Conservation (phyloP, 1,284 basidiomycete genomes). For the Serendipita sp. region DNA sequence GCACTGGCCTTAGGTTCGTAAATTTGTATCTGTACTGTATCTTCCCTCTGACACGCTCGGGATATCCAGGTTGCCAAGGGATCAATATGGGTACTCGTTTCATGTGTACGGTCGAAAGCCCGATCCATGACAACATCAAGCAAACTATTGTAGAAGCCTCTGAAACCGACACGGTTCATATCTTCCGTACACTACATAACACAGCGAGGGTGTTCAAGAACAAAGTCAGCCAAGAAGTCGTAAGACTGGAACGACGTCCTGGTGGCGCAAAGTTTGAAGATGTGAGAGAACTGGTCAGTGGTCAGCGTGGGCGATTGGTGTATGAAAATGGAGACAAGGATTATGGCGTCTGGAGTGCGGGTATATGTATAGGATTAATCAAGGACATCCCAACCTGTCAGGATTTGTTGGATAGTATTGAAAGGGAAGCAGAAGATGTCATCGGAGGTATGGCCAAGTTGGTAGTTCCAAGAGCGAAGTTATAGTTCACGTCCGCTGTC, state of each 20-base stretch:
- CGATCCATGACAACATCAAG: slow-evolving; percentile 86
- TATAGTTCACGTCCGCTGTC: slow-evolving; percentile 22
- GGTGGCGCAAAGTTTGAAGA: slow-evolving; percentile 85
- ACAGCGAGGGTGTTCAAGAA: slow-evolving; percentile 87
- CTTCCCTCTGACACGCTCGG: background rate
- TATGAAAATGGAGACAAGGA: slow-evolving; percentile 80
- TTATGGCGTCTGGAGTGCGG: slow-evolving; percentile 77
- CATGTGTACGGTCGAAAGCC: slow-evolving; percentile 31
- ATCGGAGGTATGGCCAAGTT: slow-evolving; percentile 39
- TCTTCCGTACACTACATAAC: slow-evolving; percentile 78
- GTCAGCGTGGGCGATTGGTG: slow-evolving; percentile 59
- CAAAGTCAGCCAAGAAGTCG: slow-evolving; percentile 66
- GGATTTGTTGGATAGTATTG: slow-evolving; percentile 56
- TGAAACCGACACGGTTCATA: slow-evolving; percentile 76
- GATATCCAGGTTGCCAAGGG: slow-evolving; percentile 31
- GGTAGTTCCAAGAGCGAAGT: slow-evolving; percentile 28
- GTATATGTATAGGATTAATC: slow-evolving; percentile 71
- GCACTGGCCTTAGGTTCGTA: slow-evolving; percentile 72
- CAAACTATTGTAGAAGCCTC: slow-evolving; percentile 71
- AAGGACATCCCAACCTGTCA: slow-evolving; percentile 78
- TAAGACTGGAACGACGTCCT: slow-evolving; percentile 62
- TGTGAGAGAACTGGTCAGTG: slow-evolving; percentile 68
- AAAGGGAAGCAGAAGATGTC: slow-evolving; percentile 61
- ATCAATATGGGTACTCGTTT: slow-evolving; percentile 63
- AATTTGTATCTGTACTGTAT: slow-evolving; percentile 29